Base-by-base conservation (phyloP, 345 rosid species). In the Erucastrum elatum region DNA sequence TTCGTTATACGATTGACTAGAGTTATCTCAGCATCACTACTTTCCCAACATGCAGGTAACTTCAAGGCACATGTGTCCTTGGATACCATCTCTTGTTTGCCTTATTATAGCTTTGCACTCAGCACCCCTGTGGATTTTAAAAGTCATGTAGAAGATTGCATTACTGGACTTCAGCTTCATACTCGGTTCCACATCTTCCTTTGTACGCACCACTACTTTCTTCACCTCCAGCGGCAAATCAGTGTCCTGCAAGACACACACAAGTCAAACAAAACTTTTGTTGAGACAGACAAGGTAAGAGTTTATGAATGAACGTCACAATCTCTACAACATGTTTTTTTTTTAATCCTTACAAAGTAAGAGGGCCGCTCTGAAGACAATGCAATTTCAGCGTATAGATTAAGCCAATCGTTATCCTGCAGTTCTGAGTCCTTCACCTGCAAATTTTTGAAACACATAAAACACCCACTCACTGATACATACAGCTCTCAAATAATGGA, bases 121-220 rank as follows among this genome's bases (percentile, higher is more conserved):
- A 2, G 4, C 11, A 56, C 61, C 29, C 26, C 29, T 9, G 11
- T 9, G 29, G 29, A 29, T 8, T 7, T 17, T 17, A 29, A 56
- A 56, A 56, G 4, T 56, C 61, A 56, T 6, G 61, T 56, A 56
- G 61, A 56, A 56, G 29, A 17, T 16, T 17, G 29, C 61, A 56
- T 56, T 55, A 1, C 27, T 17, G 4, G 61, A 55, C 27, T 17
- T 55, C 11, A 55, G 61, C 61, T 55, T 55, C 61, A 16, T 56
- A 17, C 61, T 56, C 26, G 61, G 2, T 37, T 33, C 53, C 2
- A 62, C 66, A 62, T 30, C 66, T 30, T 62, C 66, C 66, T 15
- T 62, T 62, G 66, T 62, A 6, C 66, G 66, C 8, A 62, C 66
- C 66, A 62, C 66, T n/a, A 62, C 66, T 30, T 31, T 62, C 21